These are phyloP conservation scores for Porcisia hertigi DNA, from an alignment of 208 protist genomes.

Conservation along the genomic window DNA sequence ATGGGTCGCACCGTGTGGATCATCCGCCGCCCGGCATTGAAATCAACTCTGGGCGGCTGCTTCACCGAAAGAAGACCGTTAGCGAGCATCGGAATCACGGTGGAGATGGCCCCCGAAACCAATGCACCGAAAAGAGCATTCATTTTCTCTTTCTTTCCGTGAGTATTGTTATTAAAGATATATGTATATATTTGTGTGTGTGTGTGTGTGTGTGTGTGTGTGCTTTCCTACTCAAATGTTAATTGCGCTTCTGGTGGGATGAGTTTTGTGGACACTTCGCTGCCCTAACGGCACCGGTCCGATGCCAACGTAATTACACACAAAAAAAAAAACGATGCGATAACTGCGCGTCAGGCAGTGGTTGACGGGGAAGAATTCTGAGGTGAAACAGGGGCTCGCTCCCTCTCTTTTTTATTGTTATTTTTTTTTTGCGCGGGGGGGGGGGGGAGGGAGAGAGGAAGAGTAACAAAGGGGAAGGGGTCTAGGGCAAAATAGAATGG, in stretches of 20 bases:
- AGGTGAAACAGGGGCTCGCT: not conserved
- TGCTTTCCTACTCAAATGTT: not conserved
- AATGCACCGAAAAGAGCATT: slow-evolving; percentile 41
- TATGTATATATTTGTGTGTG: not conserved
- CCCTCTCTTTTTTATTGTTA: too few relatives aligned
- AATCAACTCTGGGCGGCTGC: slow-evolving; percentile 63
- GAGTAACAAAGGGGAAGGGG: slow-evolving; percentile 2
- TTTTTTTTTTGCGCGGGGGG: too few relatives aligned
- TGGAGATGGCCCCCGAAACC: slow-evolving; percentile 22
- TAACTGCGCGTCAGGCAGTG: too few relatives aligned
- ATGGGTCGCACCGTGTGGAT: slow-evolving; percentile 50
- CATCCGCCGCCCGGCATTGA: slow-evolving; percentile 45
- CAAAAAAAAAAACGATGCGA: too few relatives aligned
- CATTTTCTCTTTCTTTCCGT: not conserved
- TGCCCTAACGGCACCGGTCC: too few relatives aligned
- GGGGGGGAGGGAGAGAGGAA: not conserved
- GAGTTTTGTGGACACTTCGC: too few relatives aligned
- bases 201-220: not conserved
- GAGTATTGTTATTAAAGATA: not conserved
- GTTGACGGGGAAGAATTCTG: too few relatives aligned
- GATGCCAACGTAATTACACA: too few relatives aligned
- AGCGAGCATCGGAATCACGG: slow-evolving; percentile 35
- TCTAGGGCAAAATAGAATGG: not conserved
- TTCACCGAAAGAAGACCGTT: slow-evolving; percentile 61
- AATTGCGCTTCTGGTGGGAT: too few relatives aligned